Conservation (phyloP, 495 filamentous ascomycete species). For the Letharia lupina region DNA sequence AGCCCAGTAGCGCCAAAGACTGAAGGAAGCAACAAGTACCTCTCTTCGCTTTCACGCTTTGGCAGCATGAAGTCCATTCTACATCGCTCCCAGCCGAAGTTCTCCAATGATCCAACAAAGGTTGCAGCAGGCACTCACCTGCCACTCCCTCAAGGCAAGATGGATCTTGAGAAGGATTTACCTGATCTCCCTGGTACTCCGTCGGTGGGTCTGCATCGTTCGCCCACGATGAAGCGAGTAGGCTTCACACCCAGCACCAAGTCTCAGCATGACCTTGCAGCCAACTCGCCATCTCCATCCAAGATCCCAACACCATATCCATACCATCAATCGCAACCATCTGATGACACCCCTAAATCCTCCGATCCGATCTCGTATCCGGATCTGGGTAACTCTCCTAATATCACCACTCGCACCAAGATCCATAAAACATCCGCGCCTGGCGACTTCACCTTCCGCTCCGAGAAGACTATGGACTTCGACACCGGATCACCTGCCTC, state of each 20-base stretch:
- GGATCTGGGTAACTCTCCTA: slow-evolving; percentile 30
- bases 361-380: slow-evolving; percentile 38
- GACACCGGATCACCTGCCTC: slow-evolving; percentile 19
- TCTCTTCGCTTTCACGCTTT: slow-evolving; percentile 23
- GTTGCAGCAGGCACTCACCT: slow-evolving; percentile 53
- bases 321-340: slow-evolving; percentile 10
- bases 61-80: slow-evolving; percentile 52
- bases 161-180: slow-evolving; percentile 40
- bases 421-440: slow-evolving; percentile 28
- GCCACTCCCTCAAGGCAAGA: slow-evolving; percentile 40
- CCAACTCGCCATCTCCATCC: slow-evolving; percentile 39
- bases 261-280: slow-evolving; percentile 32
- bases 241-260: slow-evolving; percentile 51
- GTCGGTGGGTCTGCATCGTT: slow-evolving; percentile 27
- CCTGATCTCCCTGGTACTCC: slow-evolving; percentile 28
- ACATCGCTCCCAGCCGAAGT: slow-evolving; percentile 50
- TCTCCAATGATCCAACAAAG: slow-evolving; percentile 52
- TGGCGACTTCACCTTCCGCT: slow-evolving; percentile 52
- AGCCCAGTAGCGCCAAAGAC: slow-evolving; percentile 20
- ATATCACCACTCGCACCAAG: slow-evolving; percentile 22
- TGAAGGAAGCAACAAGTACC: slow-evolving; percentile 26
- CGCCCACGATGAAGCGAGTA: slow-evolving; percentile 49
- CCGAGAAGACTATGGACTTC: slow-evolving; percentile 49
- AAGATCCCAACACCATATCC: slow-evolving; percentile 31
- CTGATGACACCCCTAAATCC: slow-evolving; percentile 1